phyloP scores from a whole-genome alignment of 352 stramenopile genomes.

The Hyaloperonospora brassicae region DNA sequence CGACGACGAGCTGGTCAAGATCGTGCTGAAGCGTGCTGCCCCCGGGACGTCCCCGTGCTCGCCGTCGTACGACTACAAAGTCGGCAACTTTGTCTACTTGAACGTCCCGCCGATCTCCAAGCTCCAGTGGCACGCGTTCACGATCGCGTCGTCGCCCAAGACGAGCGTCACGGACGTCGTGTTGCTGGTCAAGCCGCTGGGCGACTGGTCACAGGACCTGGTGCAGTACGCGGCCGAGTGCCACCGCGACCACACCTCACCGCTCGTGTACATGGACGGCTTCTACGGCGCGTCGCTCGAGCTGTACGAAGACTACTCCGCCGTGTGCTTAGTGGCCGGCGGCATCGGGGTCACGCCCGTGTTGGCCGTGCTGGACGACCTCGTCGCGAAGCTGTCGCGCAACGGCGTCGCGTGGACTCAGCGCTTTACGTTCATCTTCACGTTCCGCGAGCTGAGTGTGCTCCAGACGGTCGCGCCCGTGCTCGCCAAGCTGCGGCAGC shows the following conservation, averaged over 20 bases:
- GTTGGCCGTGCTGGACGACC: constrained; percentile 38
- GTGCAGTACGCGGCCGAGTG: constrained; percentile 37
- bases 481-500: constrained; percentile 27
- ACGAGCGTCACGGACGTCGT: constrained; percentile 29
- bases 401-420: constrained; percentile 31
- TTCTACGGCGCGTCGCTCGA: constrained; percentile 44
- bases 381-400: constrained; percentile 23
- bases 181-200: constrained; percentile 43
- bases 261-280: constrained; percentile 46
- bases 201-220: constrained; percentile 41
- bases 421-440: constrained; percentile 33
- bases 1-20: constrained; percentile 35
- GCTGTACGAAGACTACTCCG: constrained; percentile 40
- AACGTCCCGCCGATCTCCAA: constrained; percentile 48
- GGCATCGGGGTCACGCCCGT: constrained; percentile 43
- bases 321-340: constrained; percentile 35
- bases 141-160: constrained; percentile 45
- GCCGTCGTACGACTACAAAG: constrained; percentile 37
- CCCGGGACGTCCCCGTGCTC: constrained; percentile 26
- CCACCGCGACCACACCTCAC: constrained; percentile 16
- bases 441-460: constrained; percentile 35
- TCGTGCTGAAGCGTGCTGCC: constrained; percentile 36
- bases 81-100: constrained; percentile 49
- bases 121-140: constrained; percentile 51
- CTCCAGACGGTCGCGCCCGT: constrained; percentile 25